Conservation (phyloP, 2,329 filamentous ascomycete species). For the Ascochyta fabae region DNA sequence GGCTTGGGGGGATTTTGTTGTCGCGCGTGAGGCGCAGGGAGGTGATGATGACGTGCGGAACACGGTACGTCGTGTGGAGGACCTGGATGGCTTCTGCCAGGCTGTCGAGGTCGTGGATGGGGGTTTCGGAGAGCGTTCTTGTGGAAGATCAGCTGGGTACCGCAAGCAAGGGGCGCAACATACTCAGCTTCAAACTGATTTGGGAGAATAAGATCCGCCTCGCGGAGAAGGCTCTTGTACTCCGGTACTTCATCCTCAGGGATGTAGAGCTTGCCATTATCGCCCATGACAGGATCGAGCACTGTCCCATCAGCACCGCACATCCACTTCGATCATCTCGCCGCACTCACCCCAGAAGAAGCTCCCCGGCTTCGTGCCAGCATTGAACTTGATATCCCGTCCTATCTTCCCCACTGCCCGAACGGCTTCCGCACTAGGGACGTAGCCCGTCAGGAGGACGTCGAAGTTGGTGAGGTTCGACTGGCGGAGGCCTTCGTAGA, state of each 20-base stretch:
- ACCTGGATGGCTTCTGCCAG: slow-evolving; percentile 76
- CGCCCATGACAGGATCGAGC: slow-evolving; percentile 97
- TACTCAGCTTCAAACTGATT: slow-evolving; percentile 98
- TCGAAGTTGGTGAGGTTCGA: slow-evolving; percentile 89
- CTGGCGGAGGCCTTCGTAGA: slow-evolving; percentile 84
- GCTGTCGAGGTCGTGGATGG: slow-evolving; percentile 76
- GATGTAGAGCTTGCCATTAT: slow-evolving; percentile 91
- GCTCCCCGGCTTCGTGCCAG: slow-evolving; percentile 67
- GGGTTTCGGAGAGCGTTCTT: slow-evolving; percentile 83
- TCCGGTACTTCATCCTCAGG: slow-evolving; percentile 89
- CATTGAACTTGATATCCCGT: slow-evolving; percentile 74
- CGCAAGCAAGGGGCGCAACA: slow-evolving; percentile 35
- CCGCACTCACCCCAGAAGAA: slow-evolving; percentile 82
- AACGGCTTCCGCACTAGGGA: slow-evolving; percentile 85
- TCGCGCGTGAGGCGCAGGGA: slow-evolving; percentile 73
- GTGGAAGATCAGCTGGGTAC: no score
- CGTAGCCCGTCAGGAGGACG: slow-evolving; percentile 93
- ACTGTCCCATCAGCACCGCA: slow-evolving; percentile 57
- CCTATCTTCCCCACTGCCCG: slow-evolving; percentile 84
- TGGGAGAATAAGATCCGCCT: slow-evolving; percentile 90
- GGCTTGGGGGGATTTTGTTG: slow-evolving; percentile 52
- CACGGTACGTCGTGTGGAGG: slow-evolving; percentile 75
- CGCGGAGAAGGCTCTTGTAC: slow-evolving; percentile 78
- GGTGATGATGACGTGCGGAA: slow-evolving; percentile 92
- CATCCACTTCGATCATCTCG: no score